Percentiles rank a stretch among this genome's conserved stretches.
phyloP scores from a whole-genome alignment of 2,329 filamentous ascomycete genomes.

The Aspergillus candidus region DNA sequence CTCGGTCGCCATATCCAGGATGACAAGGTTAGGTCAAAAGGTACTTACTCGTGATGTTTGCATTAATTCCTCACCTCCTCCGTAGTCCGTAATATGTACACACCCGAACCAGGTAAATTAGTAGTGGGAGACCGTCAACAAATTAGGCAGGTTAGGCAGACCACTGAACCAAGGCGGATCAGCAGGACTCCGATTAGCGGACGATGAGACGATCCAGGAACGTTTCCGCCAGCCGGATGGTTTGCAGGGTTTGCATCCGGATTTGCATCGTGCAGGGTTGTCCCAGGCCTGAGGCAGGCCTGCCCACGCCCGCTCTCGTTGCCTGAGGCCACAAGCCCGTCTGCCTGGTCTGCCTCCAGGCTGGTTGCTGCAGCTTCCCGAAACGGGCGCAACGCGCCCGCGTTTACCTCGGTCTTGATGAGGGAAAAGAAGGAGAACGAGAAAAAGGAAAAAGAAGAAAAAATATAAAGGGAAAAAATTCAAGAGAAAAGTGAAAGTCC shows the following conservation, averaged over 20 bases:
- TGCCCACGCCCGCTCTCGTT: not conserved
- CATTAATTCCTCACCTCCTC: too few relatives aligned
- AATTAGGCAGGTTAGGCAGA: conserved; percentile 3
- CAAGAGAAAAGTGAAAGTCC: too few relatives aligned
- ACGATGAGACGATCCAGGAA: conserved; percentile 16
- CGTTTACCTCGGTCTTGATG: not conserved
- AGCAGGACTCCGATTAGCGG: conserved; percentile 13
- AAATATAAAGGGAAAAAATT: too few relatives aligned
- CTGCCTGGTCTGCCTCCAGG: not conserved
- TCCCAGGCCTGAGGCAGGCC: conserved; percentile 1
- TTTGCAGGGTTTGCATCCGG: too few relatives aligned
- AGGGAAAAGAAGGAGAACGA: too few relatives aligned
- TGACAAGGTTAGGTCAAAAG: too few relatives aligned
- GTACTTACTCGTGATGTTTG: too few relatives aligned
- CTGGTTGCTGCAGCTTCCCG: conserved; percentile 7
- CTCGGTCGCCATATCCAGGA: too few relatives aligned
- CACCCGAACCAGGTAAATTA: not conserved
- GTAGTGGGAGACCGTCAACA: conserved; percentile 1
- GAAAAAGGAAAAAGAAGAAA: too few relatives aligned
- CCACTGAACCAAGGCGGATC: conserved; percentile 12
- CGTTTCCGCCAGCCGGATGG: conserved; percentile 9
- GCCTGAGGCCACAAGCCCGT: conserved; percentile 2
- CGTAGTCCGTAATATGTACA: too few relatives aligned
- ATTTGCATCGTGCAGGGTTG: conserved; percentile 1
- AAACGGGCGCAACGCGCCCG: conserved; percentile 7